phyloP scores from a whole-genome alignment of 2,329 filamentous ascomycete genomes.

The Diaporthe sp. region DNA sequence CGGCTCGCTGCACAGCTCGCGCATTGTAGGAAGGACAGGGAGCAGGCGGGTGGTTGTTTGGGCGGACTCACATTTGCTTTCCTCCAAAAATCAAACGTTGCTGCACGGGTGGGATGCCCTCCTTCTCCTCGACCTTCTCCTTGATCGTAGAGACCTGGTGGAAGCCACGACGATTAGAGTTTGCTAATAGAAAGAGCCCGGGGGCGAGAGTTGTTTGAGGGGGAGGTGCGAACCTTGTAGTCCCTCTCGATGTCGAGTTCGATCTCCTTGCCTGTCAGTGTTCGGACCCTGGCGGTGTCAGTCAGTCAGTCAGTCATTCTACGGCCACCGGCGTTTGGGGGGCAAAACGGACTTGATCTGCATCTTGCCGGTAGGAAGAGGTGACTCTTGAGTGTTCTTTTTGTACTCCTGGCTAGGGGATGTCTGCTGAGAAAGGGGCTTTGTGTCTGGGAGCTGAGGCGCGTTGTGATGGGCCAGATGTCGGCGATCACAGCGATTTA shows the following conservation, averaged over 20 bases:
- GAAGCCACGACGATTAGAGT: slow-evolving; percentile 13
- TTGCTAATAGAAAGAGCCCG: background rate
- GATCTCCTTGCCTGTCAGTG: slow-evolving; percentile 98
- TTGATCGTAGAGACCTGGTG: slow-evolving; percentile 94
- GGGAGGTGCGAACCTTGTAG: slow-evolving; percentile 78
- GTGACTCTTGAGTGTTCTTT: background rate
- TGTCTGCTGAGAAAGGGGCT: background rate
- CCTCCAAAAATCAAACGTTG: slow-evolving; percentile 96
- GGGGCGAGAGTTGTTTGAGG: too few relatives aligned
- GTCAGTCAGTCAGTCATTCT: slow-evolving; percentile 15
- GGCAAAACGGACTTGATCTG: slow-evolving; percentile 64
- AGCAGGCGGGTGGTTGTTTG: too few relatives aligned
- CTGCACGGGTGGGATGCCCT: slow-evolving; percentile 96
- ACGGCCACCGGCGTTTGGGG: slow-evolving; percentile 2
- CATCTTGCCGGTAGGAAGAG: slow-evolving; percentile 51
- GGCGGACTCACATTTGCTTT: slow-evolving; percentile 90
- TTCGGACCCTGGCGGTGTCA: slow-evolving; percentile 80
- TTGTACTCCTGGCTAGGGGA: background rate
- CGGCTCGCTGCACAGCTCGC: background rate
- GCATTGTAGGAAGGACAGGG: background rate
- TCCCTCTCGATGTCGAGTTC: slow-evolving; percentile 96
- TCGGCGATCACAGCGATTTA: slow-evolving; percentile 8
- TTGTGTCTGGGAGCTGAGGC: background rate
- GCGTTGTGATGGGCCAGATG: background rate
- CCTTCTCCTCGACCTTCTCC: slow-evolving; percentile 99